Conservation (phyloP, 805 yeast genomes). For the Wickerhamomyces bisporus region DNA sequence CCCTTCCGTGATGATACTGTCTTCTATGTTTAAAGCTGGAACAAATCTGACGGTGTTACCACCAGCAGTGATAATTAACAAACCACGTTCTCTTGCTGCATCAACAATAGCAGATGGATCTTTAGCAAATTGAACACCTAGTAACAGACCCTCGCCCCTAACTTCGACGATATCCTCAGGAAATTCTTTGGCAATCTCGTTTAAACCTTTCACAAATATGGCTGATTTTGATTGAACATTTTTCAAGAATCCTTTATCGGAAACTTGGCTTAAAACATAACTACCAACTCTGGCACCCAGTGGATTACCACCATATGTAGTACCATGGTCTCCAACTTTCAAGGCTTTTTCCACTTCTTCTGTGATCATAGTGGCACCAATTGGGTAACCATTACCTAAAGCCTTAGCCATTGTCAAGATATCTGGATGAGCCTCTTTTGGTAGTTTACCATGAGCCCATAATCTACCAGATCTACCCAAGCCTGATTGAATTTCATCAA, state of each 20-base stretch:
- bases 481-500: conserved; percentile 97
- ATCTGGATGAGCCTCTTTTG: conserved; percentile 86
- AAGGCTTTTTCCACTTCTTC: conserved; percentile 69
- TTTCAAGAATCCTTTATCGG: conserved; percentile 53
- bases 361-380: conserved; percentile 87
- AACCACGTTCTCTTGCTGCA: conserved; percentile 72
- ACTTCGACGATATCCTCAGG: conserved; percentile 61
- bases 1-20: conserved; percentile 65
- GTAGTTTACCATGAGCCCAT: conserved; percentile 85
- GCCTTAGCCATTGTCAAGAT: conserved; percentile 94
- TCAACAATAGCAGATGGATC: conserved; percentile 60
- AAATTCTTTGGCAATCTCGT: conserved; percentile 44
- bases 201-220: conserved; percentile 46
- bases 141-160: conserved; percentile 84
- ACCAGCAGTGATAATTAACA: conserved; percentile 87
- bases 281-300: conserved; percentile 78
- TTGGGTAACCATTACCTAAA: conserved; percentile 93
- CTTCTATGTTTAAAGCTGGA: conserved; percentile 84
- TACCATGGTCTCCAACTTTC: conserved; percentile 94
- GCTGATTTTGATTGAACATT: conserved; percentile 59
- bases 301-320: conserved; percentile 97
- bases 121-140: conserved; percentile 73
- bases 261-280: conserved; percentile 66
- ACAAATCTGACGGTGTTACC: conserved; percentile 85
- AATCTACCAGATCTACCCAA: conserved; percentile 86